Base-by-base conservation (phyloP, 352 stramenopile species). In the Phytopythium ostracodes region DNA sequence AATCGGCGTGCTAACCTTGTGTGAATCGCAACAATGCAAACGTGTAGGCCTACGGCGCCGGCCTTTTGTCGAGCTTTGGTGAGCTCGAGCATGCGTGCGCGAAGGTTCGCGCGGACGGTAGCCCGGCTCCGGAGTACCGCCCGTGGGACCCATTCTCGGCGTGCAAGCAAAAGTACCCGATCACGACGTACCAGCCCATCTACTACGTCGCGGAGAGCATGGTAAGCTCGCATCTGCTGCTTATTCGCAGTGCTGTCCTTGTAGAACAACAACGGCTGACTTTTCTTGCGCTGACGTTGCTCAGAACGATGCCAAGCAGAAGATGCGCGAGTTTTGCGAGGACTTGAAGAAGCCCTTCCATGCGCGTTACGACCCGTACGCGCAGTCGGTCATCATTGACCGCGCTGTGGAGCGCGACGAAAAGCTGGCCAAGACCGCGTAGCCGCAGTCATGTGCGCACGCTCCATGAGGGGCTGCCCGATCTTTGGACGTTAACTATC, bases 151-250 rank as follows among this genome's bases (percentile, higher is more conserved):
- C 96, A 25, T 91, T 91, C 42, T 79, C 92, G 42, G 97, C 96
- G 20, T 95, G 89, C 56, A 86, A 88, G 64, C 94, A 98, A 63
- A 89, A 97, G 44, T 99, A 98, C 71, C 96, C 97, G 6, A 99
- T 99, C 68, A 99, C 97, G 10, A 98, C 88, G 2, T 99, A 98
- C 76, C 97, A 99, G 74, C 96, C 96, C 17, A 75, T 97, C 18
- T 99, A 99, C 77, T 99, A 98, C 71, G 82, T 98, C 22, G 92
- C 97, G n/a, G 91, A 98, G 36, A 98, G 83, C 58, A 79, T 99
- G 63, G 81, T 90, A 65, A 56, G 81, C 61, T 46, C 2, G 7
- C 2, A 2, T 18, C 6, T 10, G 2, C 3, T 1, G 14, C 4
- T n/a, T 11, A n/a, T 17, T 44, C 17, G 40, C 4, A 14, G 20